Evolutionary conservation across 2,329 filamentous ascomycete species (phyloP).

Genomic region (Helicocarpus griseus): DNA sequence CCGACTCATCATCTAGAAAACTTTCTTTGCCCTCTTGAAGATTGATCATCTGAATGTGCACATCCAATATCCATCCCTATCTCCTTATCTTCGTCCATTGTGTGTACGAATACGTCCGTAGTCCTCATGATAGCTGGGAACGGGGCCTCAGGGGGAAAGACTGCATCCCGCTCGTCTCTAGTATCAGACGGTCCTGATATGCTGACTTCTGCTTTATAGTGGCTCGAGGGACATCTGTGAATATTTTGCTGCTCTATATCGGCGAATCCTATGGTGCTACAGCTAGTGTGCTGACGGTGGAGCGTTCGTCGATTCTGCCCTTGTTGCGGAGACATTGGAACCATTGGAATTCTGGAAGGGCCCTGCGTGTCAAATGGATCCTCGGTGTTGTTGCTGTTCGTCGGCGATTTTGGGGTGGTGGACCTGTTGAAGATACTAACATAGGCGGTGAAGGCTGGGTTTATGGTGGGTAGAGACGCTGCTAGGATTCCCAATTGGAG

Average conservation of each 20-base stretch:
- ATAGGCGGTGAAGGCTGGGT: constrained; percentile 24
- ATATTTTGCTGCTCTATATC: background rate
- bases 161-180: background rate
- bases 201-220: constrained; percentile 13
- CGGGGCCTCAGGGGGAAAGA: background rate
- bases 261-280: background rate
- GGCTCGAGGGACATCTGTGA: constrained; percentile 2
- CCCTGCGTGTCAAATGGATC: background rate
- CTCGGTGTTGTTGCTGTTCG: constrained; percentile 1
- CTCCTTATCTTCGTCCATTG: constrained; percentile 6
- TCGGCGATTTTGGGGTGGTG: constrained; percentile 1
- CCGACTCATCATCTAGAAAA: background rate
- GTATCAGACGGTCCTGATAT: background rate
- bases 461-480: constrained; percentile 31
- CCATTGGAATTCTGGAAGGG: constrained; percentile 4
- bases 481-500: constrained; percentile 34
- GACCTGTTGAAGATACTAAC: constrained; percentile 3
- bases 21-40: background rate
- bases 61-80: background rate
- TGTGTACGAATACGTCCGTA: constrained; percentile 14
- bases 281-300: background rate
- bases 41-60: background rate
- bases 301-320: background rate
- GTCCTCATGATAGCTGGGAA: constrained; percentile 12
- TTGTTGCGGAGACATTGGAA: constrained; percentile 1